Conservation (phyloP, 495 filamentous ascomycete genomes). For the Glonium stellatum region DNA sequence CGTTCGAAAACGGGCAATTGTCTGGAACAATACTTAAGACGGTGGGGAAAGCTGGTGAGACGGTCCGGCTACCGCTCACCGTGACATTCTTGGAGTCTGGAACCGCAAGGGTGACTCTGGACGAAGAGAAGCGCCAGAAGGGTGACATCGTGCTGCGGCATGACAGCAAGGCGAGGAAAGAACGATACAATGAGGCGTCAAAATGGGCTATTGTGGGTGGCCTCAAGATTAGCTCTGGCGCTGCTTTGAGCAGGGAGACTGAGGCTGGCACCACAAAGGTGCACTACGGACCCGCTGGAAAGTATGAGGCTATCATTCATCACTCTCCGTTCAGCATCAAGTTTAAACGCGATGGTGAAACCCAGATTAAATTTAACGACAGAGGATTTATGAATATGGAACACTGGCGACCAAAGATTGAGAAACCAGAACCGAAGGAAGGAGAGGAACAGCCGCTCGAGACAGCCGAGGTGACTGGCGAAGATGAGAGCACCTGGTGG, state of each 20-base stretch:
- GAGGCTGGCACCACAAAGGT: constrained; percentile 65
- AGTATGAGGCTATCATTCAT: constrained; percentile 72
- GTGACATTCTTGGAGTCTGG: constrained; percentile 86
- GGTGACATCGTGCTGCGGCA: constrained; percentile 84
- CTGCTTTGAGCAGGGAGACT: constrained; percentile 51
- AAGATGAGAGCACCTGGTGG: constrained; percentile 92
- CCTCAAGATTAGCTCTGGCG: constrained; percentile 58
- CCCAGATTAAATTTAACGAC: constrained; percentile 84
- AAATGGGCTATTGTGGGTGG: constrained; percentile 83
- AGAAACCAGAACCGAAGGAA: constrained; percentile 51
- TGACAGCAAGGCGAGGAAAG: constrained; percentile 75
- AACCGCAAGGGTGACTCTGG: constrained; percentile 74
- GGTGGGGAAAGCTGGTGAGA: constrained; percentile 52
- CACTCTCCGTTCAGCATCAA: constrained; percentile 77
- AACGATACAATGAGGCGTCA: constrained; percentile 85
- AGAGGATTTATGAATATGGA: constrained; percentile 83
- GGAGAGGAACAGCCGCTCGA: constrained; percentile 44
- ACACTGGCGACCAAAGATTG: constrained; percentile 88
- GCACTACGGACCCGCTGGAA: constrained; percentile 67
- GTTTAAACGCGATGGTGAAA: constrained; percentile 73
- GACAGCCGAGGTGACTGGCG: constrained; percentile 34
- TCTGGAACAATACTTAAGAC: constrained; percentile 73
- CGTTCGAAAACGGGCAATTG: constrained; percentile 71
- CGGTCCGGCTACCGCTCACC: constrained; percentile 70
- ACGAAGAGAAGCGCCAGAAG: constrained; percentile 83